Percentiles rank a stretch among this genome's conserved stretches.
Evolutionary conservation across 2,329 filamentous ascomycete genomes (phyloP).

Genomic region (Zymoseptoria passerinii): DNA sequence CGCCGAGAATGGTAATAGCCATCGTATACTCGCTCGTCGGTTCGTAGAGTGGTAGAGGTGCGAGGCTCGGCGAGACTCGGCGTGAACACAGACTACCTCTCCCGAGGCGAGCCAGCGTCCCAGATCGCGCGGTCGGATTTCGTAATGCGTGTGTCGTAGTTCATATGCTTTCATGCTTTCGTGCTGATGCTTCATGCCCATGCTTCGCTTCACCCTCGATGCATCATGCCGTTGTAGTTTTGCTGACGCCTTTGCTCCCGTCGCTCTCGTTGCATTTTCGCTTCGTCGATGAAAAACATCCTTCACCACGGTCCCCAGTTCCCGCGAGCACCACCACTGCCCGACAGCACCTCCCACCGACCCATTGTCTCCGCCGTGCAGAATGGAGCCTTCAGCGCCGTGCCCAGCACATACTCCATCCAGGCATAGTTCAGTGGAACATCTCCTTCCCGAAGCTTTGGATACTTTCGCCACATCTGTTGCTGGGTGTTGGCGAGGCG

Average conservation of each 20-base stretch:
- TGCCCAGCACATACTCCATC: slow-evolving; percentile 24
- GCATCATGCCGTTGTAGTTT: neutral
- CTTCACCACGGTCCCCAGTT: slow-evolving; percentile 26
- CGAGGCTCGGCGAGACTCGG: too few species aligned
- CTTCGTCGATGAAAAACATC: too few species aligned
- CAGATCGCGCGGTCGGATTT: neutral
- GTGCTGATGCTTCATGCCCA: neutral
- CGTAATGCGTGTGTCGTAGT: neutral
- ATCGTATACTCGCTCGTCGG: neutral
- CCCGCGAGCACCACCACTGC: slow-evolving; percentile 15
- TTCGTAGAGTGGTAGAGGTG: too few species aligned
- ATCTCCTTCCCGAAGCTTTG: slow-evolving; percentile 19
- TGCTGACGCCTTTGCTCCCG: neutral
- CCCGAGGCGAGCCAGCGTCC: neutral
- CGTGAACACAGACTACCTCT: neutral
- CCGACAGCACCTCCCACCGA: slow-evolving; percentile 20
- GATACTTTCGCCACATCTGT: slow-evolving; percentile 16
- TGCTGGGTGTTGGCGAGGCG: slow-evolving; percentile 5
- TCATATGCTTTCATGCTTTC: neutral
- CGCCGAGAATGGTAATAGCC: neutral
- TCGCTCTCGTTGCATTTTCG: neutral
- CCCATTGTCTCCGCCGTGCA: slow-evolving; percentile 22
- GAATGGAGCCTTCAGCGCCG: slow-evolving; percentile 18
- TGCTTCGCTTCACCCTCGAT: neutral
- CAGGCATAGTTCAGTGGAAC: slow-evolving; percentile 14